Evolutionary conservation across 2,329 filamentous ascomycete species (phyloP).

Genomic region (Fusarium sp.): DNA sequence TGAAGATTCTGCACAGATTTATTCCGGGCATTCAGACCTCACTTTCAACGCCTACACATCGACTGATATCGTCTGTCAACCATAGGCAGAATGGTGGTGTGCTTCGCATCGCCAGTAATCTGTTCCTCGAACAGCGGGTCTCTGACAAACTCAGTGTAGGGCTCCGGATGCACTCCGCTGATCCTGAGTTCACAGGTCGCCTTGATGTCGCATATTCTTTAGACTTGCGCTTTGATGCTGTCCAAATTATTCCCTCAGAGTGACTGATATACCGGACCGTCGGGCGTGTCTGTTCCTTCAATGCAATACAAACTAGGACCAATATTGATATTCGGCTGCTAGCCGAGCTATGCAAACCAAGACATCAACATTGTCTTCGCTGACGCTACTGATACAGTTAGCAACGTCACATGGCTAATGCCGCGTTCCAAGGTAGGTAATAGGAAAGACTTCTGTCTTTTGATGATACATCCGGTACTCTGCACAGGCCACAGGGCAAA

Average conservation of each 20-base stretch:
- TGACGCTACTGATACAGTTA: not conserved
- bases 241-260: not conserved
- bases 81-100: not conserved
- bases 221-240: slow-evolving; percentile 2
- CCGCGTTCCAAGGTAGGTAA: not conserved
- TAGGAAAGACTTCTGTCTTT: not conserved
- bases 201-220: not conserved
- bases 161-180: not conserved
- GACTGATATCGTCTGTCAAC: not conserved
- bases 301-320: not conserved
- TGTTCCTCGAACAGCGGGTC: not conserved
- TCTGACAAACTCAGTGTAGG: not conserved
- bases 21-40: not conserved
- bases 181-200: not conserved
- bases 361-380: not conserved
- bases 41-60: not conserved
- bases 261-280: not conserved
- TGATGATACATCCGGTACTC: not conserved
- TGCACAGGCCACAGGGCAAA: not conserved
- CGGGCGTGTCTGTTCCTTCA: not conserved
- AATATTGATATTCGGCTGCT: not conserved
- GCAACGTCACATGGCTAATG: not conserved
- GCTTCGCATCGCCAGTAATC: not conserved
- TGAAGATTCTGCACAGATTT: not conserved
- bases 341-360: slow-evolving; percentile 12